Percentiles rank a stretch among this genome's conserved stretches.
Evolutionary conservation across 768 basidiomycete genomes (phyloP).

Genomic region (Mycena latifolia): DNA sequence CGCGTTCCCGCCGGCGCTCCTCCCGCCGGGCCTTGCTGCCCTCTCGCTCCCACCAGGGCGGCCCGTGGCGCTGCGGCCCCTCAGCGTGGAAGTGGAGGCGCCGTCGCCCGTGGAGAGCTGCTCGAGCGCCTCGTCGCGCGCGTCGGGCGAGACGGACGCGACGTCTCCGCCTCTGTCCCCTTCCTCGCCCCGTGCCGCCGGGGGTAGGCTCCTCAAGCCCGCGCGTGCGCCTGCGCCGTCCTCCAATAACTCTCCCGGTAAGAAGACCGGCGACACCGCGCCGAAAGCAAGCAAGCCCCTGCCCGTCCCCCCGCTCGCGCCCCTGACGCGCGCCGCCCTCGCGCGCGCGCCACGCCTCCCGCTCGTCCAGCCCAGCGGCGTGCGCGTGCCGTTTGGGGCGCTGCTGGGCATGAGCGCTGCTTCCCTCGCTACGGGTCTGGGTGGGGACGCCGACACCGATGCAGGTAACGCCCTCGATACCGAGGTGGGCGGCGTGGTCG

Average conservation of each 20-base stretch:
- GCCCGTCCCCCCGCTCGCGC: conserved; percentile 13
- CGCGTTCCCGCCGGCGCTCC: conserved; percentile 20
- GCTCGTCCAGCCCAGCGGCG: conserved; percentile 77
- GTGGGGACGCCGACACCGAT: too few relatives aligned
- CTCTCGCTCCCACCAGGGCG: background rate
- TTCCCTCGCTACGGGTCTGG: too few relatives aligned
- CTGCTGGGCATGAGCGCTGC: background rate
- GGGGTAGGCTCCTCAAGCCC: background rate
- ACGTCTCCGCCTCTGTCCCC: conserved; percentile 21
- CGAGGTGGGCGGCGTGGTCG: too few relatives aligned
- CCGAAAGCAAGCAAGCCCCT: background rate
- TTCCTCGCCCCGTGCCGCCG: background rate
- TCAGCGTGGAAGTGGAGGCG: too few relatives aligned
- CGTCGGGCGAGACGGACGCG: conserved; percentile 15
- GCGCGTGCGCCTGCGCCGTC: background rate
- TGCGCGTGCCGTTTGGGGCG: conserved; percentile 43
- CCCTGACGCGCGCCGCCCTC: conserved; percentile 63
- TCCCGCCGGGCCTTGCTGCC: conserved; percentile 1
- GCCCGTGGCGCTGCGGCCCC: background rate
- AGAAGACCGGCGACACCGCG: background rate
- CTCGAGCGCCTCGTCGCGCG: background rate
- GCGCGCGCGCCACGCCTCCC: conserved; percentile 69
- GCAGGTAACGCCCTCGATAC: too few relatives aligned
- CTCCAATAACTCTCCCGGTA: too few relatives aligned
- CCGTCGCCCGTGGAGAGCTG: too few relatives aligned